A percentile compares a stretch with the other conserved stretches of the same genome.
These are phyloP conservation scores for Neurospora sp. DNA, from an alignment of 495 filamentous ascomycete species.

Conservation along the genomic window DNA sequence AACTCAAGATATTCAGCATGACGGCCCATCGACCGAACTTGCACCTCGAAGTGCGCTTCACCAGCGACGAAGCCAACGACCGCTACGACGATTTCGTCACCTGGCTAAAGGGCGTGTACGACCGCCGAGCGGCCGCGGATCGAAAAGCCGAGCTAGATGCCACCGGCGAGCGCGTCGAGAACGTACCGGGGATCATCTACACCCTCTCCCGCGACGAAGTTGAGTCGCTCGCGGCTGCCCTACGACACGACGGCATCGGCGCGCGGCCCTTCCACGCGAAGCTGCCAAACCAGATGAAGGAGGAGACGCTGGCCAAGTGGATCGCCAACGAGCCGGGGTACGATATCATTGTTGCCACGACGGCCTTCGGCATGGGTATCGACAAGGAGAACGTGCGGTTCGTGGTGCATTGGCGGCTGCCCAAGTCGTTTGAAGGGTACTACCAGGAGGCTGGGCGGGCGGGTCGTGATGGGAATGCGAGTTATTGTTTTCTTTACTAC, in stretches of 20 bases:
- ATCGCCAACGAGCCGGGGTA: constrained; percentile 62
- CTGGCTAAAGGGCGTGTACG: constrained; percentile 65
- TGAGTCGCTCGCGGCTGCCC: constrained; percentile 57
- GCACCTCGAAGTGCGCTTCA: constrained; percentile 89
- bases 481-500: constrained; percentile 82
- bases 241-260: constrained; percentile 52
- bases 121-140: constrained; percentile 44
- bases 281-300: constrained; percentile 49
- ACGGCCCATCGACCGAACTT: constrained; percentile 75
- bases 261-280: constrained; percentile 65
- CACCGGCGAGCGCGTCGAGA: constrained; percentile 42
- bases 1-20: constrained; percentile 66
- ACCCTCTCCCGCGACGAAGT: constrained; percentile 69
- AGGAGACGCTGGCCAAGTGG: constrained; percentile 60
- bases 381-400: constrained; percentile 91
- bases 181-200: constrained; percentile 83
- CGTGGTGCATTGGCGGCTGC: constrained; percentile 85
- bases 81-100: constrained; percentile 55
- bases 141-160: constrained; percentile 40
- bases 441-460: constrained; percentile 94
- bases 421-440: constrained; percentile 87
- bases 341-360: constrained; percentile 88
- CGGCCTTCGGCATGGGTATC: constrained; percentile 96
- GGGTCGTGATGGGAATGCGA: constrained; percentile 79
- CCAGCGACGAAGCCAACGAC: constrained; percentile 60